phyloP scores from a whole-genome alignment of 2,329 filamentous ascomycete genomes.

The Diaporthe sp. region DNA sequence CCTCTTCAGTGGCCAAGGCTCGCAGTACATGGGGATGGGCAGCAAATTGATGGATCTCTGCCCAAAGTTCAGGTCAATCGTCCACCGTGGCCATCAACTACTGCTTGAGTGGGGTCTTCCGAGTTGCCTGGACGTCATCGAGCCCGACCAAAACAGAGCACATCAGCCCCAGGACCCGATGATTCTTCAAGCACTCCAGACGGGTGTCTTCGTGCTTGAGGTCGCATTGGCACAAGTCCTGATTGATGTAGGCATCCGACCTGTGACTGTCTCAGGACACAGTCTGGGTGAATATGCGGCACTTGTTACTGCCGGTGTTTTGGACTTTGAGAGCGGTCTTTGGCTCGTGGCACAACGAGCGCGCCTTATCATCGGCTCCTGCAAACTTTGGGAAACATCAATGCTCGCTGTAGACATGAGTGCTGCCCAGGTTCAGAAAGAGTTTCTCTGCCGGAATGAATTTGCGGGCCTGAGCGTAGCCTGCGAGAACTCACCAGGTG shows the following conservation, averaged over 20 bases:
- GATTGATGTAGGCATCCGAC: constrained; percentile 56
- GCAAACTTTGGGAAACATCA: constrained; percentile 50
- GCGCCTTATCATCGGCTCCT: constrained; percentile 63
- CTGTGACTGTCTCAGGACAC: constrained; percentile 57
- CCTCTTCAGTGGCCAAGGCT: constrained; percentile 58
- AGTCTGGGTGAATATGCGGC: constrained; percentile 79
- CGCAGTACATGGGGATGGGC: constrained; percentile 45
- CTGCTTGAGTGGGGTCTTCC: constrained; percentile 41
- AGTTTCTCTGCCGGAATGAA: constrained; percentile 62
- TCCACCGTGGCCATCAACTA: constrained; percentile 32
- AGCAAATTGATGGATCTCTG: constrained; percentile 36
- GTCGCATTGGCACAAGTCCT: constrained; percentile 55
- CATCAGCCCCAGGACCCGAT: constrained; percentile 16
- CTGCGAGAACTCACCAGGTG: constrained; percentile 66
- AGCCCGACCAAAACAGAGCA: constrained; percentile 54
- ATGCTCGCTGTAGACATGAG: constrained; percentile 49
- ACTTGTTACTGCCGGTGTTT: constrained; percentile 71
- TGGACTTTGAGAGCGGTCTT: constrained; percentile 69
- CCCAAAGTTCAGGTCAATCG: neutral
- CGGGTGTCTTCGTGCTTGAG: constrained; percentile 51
- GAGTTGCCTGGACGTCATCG: constrained; percentile 50
- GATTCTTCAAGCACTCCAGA: constrained; percentile 43
- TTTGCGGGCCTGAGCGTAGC: constrained; percentile 72
- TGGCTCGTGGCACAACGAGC: constrained; percentile 71
- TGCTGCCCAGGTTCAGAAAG: constrained; percentile 41